A percentile compares a stretch with the other conserved stretches of the same genome.
phyloP scores from a whole-genome alignment of 2,329 filamentous ascomycete species.

The Leptographium wingfieldii region DNA sequence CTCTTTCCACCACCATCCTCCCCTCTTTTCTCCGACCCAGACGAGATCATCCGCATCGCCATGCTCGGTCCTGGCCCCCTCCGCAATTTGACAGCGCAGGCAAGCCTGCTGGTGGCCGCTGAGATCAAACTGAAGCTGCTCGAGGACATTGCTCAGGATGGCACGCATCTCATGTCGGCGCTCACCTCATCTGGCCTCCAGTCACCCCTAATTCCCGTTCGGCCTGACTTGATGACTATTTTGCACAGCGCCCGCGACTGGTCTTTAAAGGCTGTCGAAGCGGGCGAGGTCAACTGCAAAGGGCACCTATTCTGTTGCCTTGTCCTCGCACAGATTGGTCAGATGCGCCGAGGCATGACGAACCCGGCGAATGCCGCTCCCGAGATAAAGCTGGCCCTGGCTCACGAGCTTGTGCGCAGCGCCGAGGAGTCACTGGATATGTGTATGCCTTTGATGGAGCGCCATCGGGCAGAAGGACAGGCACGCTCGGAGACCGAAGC shows the following conservation, averaged over 20 bases:
- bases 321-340: constrained; percentile 28
- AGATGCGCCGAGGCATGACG: constrained; percentile 22
- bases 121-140: constrained; percentile 32
- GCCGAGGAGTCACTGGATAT: constrained; percentile 12
- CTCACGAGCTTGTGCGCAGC: background rate
- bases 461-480: background rate
- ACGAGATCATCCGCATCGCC: constrained; percentile 25
- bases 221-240: constrained; percentile 1
- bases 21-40: background rate
- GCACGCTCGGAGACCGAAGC: background rate
- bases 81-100: constrained; percentile 25
- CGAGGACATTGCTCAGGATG: constrained; percentile 16
- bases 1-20: background rate
- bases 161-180: background rate
- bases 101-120: constrained; percentile 27
- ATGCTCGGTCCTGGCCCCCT: constrained; percentile 28
- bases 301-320: constrained; percentile 31
- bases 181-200: background rate
- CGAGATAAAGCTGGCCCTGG: background rate
- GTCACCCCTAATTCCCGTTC: background rate
- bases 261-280: constrained; percentile 6
- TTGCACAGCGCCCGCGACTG: constrained; percentile 2
- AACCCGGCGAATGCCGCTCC: constrained; percentile 20
- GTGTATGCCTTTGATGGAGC: constrained; percentile 16
- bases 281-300: constrained; percentile 40